Evolutionary conservation across 2,329 filamentous ascomycete genomes (phyloP).

Genomic region (Claviceps lovelessii): DNA sequence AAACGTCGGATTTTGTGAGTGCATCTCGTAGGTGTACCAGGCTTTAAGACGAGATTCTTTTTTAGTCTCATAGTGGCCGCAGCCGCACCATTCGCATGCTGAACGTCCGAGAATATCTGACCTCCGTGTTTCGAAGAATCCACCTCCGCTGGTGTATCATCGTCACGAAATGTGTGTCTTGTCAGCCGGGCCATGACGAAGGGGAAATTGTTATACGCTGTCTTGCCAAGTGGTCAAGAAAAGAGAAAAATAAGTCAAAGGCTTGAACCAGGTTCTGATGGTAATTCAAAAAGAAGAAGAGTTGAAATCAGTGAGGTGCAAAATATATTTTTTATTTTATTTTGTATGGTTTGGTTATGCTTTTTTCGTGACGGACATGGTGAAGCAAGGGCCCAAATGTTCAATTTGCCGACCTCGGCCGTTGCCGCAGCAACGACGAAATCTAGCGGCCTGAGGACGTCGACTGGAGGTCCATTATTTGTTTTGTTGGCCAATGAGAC

Average conservation of each 20-base stretch:
- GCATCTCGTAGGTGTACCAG: constrained; percentile 10
- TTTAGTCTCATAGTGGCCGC: constrained; percentile 1
- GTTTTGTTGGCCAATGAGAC: not conserved
- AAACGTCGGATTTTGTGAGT: constrained; percentile 19
- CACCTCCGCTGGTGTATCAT: not conserved
- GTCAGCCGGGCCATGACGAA: not conserved
- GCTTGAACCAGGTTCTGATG: not conserved
- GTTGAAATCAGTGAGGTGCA: not conserved
- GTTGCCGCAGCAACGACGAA: not conserved
- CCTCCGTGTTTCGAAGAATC: not conserved
- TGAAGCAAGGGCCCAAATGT: not conserved
- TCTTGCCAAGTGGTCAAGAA: not conserved
- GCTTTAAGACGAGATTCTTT: constrained; percentile 13
- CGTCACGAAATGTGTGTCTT: not conserved
- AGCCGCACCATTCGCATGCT: not conserved
- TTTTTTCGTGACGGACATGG: not conserved
- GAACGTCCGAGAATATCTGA: not conserved
- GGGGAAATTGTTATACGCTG: not conserved
- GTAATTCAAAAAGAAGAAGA: not conserved
- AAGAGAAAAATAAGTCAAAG: not conserved
- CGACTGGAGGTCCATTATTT: too few relatives aligned
- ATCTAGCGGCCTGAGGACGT: too few relatives aligned
- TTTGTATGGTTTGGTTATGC: not conserved
- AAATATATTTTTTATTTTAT: not conserved
- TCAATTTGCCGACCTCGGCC: not conserved